Evolutionary conservation across 495 filamentous ascomycete species (phyloP).

Genomic region (Pyrenula aspistea): DNA sequence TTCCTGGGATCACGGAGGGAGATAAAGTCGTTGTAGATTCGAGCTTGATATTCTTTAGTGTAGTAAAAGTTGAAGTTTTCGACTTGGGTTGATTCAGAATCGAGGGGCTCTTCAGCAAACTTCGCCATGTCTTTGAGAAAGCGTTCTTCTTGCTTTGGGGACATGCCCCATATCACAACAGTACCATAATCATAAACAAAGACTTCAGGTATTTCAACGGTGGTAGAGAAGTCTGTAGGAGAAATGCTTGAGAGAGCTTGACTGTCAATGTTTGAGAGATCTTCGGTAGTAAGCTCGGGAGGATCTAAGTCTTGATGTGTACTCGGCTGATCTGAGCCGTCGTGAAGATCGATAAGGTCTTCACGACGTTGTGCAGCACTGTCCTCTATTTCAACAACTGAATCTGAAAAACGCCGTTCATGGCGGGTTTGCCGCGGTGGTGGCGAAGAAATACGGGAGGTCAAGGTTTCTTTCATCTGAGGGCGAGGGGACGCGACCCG

Average conservation of each 20-base stretch:
- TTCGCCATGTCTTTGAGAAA: conserved; percentile 93
- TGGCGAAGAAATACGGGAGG: conserved; percentile 15
- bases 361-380: conserved; percentile 33
- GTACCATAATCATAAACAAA: conserved; percentile 97
- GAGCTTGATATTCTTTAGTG: conserved; percentile 87
- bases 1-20: conserved; percentile 81
- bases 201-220: conserved; percentile 81
- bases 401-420: conserved; percentile 56
- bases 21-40: conserved; percentile 99
- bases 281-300: conserved; percentile 15
- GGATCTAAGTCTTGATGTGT: conserved; percentile 17
- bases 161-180: conserved; percentile 99
- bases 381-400: conserved; percentile 44
- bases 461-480: neutral
- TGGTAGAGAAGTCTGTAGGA: conserved; percentile 50
- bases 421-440: neutral
- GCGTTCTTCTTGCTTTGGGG: conserved; percentile 64
- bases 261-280: conserved; percentile 28
- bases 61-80: conserved; percentile 99
- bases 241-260: conserved; percentile 4
- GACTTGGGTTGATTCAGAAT: conserved; percentile 77
- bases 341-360: conserved; percentile 40
- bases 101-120: conserved; percentile 84
- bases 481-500: conserved; percentile 16
- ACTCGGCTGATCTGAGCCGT: conserved; percentile 15